Conservation (phyloP, 176 grass and related monocot genomes). For the Avena insularis region DNA sequence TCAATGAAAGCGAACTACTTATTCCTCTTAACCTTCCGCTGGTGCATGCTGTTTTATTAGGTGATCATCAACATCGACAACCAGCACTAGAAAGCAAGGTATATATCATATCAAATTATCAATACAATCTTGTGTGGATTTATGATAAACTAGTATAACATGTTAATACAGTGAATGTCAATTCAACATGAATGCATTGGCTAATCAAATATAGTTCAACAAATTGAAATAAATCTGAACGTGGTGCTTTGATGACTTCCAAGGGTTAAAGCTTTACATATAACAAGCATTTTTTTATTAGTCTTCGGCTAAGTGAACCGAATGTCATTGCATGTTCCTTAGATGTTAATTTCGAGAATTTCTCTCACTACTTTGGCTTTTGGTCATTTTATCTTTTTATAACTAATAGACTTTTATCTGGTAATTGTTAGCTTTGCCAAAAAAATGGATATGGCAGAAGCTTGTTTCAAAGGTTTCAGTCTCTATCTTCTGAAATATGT, state of each 20-base stretch:
- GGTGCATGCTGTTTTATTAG: not conserved
- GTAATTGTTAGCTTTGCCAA: too few species aligned
- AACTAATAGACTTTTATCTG: too few species aligned
- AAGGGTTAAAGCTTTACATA: not conserved
- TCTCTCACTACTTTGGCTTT: too few species aligned
- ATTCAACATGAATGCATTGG: not conserved
- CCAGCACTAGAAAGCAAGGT: not conserved
- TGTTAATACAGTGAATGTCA: not conserved
- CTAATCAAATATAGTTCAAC: not conserved
- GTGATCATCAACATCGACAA: not conserved
- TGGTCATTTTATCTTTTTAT: too few species aligned
- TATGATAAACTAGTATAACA: not conserved
- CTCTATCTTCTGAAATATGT: not conserved
- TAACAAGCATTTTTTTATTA: too few species aligned
- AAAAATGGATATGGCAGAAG: too few species aligned
- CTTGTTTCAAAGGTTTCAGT: not conserved
- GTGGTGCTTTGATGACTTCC: not conserved
- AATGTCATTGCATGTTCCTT: too few species aligned
- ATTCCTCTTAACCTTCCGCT: not conserved
- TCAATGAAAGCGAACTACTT: not conserved
- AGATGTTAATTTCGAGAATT: too few species aligned
- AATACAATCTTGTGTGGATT: not conserved
- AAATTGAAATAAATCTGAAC: not conserved
- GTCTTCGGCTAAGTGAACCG: too few species aligned
- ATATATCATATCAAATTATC: not conserved